Evolutionary conservation across 176 grass and related monocot genomes (phyloP), one percentile per base, ranked within the genome.

Genomic region (Oryza longistaminata): DNA sequence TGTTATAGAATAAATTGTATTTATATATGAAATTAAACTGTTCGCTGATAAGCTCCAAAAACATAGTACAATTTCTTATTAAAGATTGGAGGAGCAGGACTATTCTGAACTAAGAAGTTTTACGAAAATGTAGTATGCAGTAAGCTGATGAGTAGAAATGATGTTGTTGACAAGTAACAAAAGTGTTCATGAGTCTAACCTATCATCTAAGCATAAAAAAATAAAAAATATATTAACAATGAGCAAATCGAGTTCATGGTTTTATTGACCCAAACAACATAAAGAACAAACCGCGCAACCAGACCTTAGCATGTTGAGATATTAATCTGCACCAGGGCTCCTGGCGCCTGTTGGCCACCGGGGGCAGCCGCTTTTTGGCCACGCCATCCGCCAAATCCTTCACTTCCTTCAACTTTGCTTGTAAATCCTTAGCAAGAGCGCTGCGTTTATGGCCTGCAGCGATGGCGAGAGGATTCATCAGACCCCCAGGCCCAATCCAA

Each of bases 281-380:
- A 7, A 43, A 43, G 71, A 81, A 67, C 3, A 85, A 85, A 70
- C 39, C 39, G 1, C 7, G 39, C 39, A 40, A 12, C 6, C 80
- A 25, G 48, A 92, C 92, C 90, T 72, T 68, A 10, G 92, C 66
- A 66, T 82, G 92, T 75, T 94, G 90, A 1, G 92, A 94, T 33
- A 94, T 91, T n/a, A 94, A 87, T 9, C 88, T 90, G 77, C 90
- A 81, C 92, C 92, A 94, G 26, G 89, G 82, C 39, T 89, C 83
- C 44, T 82, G 82, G 43, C 70, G 73, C 80, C 62, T 81, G 74
- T 40, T 73, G 46, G 68, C 45, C 66, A 48, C 62, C 1, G 83
- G 46, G 3, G 4, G 46, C 42, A 79, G 87, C 7, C 62, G 71
- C 17, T 88, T 86, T 6, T 64, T 80, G 68, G 89, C 19, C 42